Conservation (phyloP, 225 moss, liverwort and hornwort genomes). For the Asterella californica region DNA sequence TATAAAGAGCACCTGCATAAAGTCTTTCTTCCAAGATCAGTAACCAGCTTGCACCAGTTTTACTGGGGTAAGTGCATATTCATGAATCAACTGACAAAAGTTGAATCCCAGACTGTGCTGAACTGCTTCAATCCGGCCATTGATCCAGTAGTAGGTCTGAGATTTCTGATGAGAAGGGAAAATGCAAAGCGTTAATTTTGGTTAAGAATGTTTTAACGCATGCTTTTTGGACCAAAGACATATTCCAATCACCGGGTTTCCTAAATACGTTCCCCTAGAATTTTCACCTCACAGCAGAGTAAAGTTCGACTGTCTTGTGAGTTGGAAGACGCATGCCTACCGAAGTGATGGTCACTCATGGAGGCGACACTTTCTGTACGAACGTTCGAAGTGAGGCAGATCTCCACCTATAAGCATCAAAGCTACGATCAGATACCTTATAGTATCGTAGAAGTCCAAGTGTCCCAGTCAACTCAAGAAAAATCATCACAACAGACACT, state of each 20-base stretch:
- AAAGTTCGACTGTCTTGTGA: not conserved
- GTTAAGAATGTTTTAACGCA: too few relatives aligned
- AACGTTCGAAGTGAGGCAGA: conserved; percentile 37
- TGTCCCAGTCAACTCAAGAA: too few relatives aligned
- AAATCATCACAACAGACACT: not conserved
- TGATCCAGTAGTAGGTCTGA: too few relatives aligned
- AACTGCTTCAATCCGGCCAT: conserved; percentile 1
- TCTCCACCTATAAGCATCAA: conserved; percentile 27
- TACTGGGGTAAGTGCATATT: too few relatives aligned
- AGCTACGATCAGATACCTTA: not conserved
- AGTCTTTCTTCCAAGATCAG: not conserved
- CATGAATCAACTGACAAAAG: too few relatives aligned
- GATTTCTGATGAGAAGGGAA: too few relatives aligned
- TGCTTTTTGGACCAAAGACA: too few relatives aligned
- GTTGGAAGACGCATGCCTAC: conserved; percentile 7
- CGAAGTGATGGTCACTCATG: conserved; percentile 37
- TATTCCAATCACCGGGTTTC: not conserved
- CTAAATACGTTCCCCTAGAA: not conserved
- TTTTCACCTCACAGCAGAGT: not conserved
- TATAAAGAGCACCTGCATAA: conserved; percentile 28
- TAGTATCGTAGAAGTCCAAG: not conserved
- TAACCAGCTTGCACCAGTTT: not conserved
- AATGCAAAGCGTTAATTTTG: too few relatives aligned
- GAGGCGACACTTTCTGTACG: conserved; percentile 23
- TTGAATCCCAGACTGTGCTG: not conserved